A percentile compares a stretch with the other conserved stretches of the same genome.
phyloP scores from a whole-genome alignment of 371 early-diverging fungal species.

The Entomophthora muscae region DNA sequence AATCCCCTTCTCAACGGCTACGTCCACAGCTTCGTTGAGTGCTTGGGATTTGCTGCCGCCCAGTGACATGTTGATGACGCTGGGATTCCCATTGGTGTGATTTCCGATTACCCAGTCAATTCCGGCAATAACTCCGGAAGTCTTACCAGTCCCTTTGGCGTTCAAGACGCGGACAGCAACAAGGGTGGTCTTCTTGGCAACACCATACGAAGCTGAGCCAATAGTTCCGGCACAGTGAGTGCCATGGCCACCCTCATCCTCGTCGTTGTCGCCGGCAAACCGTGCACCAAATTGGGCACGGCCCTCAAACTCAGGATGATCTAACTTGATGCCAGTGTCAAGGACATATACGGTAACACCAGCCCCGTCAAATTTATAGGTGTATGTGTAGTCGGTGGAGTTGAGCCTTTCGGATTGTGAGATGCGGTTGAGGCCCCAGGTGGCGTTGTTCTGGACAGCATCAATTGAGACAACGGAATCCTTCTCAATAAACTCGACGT shows the following conservation, averaged over 20 bases:
- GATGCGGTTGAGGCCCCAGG: too few species aligned
- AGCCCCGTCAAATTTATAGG: conserved; percentile 26
- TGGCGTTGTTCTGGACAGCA: conserved; percentile 14
- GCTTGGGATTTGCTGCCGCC: conserved; percentile 15
- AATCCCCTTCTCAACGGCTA: conserved; percentile 4
- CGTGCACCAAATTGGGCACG: conserved; percentile 50
- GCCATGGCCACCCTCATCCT: conserved; percentile 19
- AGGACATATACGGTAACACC: conserved; percentile 47
- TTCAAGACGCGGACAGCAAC: conserved; percentile 74
- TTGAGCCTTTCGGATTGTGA: conserved; percentile 23
- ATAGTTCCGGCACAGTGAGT: conserved; percentile 66
- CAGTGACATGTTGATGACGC: conserved; percentile 36
- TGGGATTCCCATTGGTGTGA: conserved; percentile 15
- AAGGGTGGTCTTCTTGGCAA: conserved; percentile 70
- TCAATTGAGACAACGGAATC: conserved; percentile 20
- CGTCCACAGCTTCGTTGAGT: conserved; percentile 19
- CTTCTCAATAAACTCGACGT: conserved; percentile 32
- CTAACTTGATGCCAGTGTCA: conserved; percentile 51
- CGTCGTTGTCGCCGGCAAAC: conserved; percentile 46
- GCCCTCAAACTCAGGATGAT: conserved; percentile 68
- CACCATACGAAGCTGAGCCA: conserved; percentile 55
- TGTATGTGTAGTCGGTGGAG: conserved; percentile 20
- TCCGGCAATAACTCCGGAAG: conserved; percentile 48
- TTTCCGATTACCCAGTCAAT: conserved; percentile 39
- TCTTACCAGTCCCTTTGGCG: conserved; percentile 37